Percentiles rank a stretch among this genome's conserved stretches.
Conservation (phyloP, 2,329 filamentous ascomycete species). For the Colletotrichum magnum region DNA sequence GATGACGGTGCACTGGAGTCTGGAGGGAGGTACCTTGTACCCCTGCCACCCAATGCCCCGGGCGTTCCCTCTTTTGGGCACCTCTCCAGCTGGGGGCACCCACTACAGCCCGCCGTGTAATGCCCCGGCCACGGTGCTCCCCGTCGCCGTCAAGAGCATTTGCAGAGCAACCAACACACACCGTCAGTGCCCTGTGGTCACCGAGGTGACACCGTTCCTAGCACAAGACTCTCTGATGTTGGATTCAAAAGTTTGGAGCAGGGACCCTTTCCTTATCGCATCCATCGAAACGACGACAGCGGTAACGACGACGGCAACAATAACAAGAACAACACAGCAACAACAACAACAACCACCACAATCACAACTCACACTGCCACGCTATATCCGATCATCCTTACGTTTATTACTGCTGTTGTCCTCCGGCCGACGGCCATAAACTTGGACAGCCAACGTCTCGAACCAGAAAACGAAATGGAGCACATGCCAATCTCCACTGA, state of each 20-base stretch:
- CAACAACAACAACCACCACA: no score
- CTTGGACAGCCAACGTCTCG: constrained; percentile 8
- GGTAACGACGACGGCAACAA: background rate
- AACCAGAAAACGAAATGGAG: constrained; percentile 10
- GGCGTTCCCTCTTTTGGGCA: constrained; percentile 4
- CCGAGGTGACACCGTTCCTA: constrained; percentile 36
- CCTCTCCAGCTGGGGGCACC: background rate
- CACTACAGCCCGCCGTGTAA: no score
- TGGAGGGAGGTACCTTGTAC: constrained; percentile 31
- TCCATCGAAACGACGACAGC: constrained; percentile 7
- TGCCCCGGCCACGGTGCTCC: constrained; percentile 13
- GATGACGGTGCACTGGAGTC: constrained; percentile 36
- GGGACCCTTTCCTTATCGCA: constrained; percentile 13
- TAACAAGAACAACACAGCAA: no score
- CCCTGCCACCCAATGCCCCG: constrained; percentile 2
- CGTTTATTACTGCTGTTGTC: constrained; percentile 12
- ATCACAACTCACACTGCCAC: no score
- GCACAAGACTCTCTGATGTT: constrained; percentile 37
- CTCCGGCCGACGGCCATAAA: constrained; percentile 2
- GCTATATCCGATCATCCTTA: background rate
- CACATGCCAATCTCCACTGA: constrained; percentile 12
- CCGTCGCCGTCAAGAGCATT: constrained; percentile 12
- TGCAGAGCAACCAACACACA: background rate
- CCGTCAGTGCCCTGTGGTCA: constrained; percentile 34
- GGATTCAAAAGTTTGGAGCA: constrained; percentile 26